Conservation (phyloP, 75 land plant genomes). For the Cunninghamia lanceolata region DNA sequence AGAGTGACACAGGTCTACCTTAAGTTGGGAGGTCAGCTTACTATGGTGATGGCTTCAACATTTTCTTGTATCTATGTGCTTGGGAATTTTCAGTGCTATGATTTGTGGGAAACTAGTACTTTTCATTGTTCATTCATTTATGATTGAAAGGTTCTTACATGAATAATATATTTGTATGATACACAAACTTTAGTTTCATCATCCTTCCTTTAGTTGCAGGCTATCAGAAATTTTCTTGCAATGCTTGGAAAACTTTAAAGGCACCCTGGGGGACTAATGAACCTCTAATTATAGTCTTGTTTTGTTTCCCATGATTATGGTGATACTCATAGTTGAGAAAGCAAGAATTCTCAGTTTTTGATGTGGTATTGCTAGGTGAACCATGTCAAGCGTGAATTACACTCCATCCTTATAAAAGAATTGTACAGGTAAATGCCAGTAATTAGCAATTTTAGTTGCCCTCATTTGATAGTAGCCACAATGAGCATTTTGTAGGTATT, state of each 20-base stretch:
- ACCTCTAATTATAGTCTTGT: neutral
- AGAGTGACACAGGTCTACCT: neutral
- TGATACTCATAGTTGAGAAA: neutral
- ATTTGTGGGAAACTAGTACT: neutral
- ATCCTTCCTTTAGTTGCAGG: neutral
- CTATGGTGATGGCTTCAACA: too few relatives aligned
- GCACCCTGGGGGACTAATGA: too few relatives aligned
- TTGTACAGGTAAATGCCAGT: conserved; percentile 64
- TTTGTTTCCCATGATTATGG: neutral
- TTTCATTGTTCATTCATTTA: neutral
- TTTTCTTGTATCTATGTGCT: neutral
- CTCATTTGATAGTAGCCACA: neutral
- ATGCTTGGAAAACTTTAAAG: neutral
- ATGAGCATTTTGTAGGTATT: neutral
- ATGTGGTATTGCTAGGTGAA: conserved; percentile 55
- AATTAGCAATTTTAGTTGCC: neutral
- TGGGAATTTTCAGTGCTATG: neutral
- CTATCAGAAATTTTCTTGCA: too few relatives aligned
- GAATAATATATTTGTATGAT: neutral
- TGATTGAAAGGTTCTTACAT: neutral
- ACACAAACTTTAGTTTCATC: neutral
- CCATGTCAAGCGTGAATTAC: conserved; percentile 84
- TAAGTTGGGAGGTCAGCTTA: too few relatives aligned
- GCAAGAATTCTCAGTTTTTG: neutral
- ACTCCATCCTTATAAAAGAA: conserved; percentile 71